Evolutionary conservation across 2,329 filamentous ascomycete species (phyloP).

Genomic region (Dryadomyces quercivorus): DNA sequence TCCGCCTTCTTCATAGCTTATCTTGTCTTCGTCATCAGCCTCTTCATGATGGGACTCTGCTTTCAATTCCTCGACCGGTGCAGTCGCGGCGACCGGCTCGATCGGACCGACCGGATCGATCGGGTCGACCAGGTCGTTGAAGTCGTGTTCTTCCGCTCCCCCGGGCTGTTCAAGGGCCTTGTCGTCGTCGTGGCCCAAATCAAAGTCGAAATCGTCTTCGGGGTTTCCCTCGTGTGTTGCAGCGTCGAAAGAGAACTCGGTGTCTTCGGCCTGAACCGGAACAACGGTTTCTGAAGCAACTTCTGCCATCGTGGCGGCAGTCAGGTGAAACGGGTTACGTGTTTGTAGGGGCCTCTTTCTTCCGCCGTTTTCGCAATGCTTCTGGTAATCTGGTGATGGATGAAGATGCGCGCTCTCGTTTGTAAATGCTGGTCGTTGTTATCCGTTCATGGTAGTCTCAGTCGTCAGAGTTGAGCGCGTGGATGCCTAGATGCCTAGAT

Average conservation of each 20-base stretch:
- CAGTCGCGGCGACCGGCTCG: no score
- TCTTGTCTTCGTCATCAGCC: constrained; percentile 9
- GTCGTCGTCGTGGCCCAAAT: constrained; percentile 16
- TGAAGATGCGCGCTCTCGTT: not conserved
- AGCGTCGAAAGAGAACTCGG: constrained; percentile 13
- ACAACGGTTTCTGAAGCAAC: constrained; percentile 6
- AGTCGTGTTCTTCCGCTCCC: not conserved
- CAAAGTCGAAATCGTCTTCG: constrained; percentile 20
- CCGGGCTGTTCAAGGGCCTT: constrained; percentile 1
- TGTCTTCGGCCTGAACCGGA: constrained; percentile 9
- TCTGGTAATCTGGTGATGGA: not conserved
- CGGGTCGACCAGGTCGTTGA: not conserved
- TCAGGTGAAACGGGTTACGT: not conserved
- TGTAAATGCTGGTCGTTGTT: not conserved
- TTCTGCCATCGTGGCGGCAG: constrained; percentile 11
- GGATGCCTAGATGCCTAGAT: not conserved
- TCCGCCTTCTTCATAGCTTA: constrained; percentile 10
- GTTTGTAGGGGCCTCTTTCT: no score
- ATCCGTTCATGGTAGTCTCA: not conserved
- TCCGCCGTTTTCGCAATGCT: not conserved
- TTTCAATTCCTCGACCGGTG: not conserved
- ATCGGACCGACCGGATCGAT: no score
- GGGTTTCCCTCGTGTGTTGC: constrained; percentile 9
- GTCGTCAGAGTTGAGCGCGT: no score
- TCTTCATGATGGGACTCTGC: not conserved